Percentiles rank a stretch among this genome's conserved stretches.
These are phyloP conservation scores for Phytophthora boehmeriae DNA, from an alignment of 352 stramenopile species.

Conservation along the genomic window DNA sequence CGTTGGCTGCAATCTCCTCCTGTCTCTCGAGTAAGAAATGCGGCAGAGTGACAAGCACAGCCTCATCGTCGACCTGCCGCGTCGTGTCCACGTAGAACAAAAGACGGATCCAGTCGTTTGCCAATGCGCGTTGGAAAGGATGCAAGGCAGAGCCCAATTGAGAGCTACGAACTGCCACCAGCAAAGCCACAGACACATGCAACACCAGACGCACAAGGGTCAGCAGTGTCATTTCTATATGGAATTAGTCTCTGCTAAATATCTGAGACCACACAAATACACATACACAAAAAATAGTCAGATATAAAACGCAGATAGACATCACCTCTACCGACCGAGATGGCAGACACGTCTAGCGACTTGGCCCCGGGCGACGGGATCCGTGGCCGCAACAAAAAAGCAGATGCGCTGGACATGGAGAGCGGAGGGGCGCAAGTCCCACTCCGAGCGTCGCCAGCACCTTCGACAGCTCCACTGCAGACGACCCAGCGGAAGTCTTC, in stretches of 20 bases:
- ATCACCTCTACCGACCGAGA: no score
- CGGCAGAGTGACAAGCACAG: constrained; percentile 50
- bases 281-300: no score
- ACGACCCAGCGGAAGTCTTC: constrained; percentile 5
- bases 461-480: constrained; percentile 13
- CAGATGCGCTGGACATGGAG: constrained; percentile 26
- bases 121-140: constrained; percentile 61
- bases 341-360: constrained; percentile 12
- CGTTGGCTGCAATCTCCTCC: constrained; percentile 68
- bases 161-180: constrained; percentile 53
- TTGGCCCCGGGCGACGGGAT: constrained; percentile 44
- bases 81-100: constrained; percentile 73
- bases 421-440: constrained; percentile 15
- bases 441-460: constrained; percentile 7
- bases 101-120: constrained; percentile 73
- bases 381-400: constrained; percentile 64
- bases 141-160: constrained; percentile 55
- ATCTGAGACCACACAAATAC: no score
- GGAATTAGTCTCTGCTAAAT: no score
- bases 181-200: constrained; percentile 45
- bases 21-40: constrained; percentile 72
- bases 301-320: no score
- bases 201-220: constrained; percentile 41
- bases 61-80: constrained; percentile 13
- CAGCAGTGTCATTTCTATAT: not conserved